Evolutionary conservation across 306 rosid species (phyloP), one percentile per base, ranked within the genome.

Genomic region (Arachis hypogaea): DNA sequence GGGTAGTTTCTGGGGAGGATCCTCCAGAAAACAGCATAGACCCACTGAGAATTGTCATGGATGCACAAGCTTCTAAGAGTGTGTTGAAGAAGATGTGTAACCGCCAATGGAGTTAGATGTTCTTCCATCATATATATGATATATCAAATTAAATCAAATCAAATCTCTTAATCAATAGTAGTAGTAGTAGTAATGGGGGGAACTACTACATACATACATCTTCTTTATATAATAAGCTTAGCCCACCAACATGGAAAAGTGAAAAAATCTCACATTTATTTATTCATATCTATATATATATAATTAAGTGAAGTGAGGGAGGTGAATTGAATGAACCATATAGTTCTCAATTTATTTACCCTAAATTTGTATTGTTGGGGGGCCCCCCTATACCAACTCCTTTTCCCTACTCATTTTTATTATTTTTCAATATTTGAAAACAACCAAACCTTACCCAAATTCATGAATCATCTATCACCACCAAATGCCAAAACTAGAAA

Each of bases 1-100:
- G 98, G 98, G 80, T 93, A 93, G 83, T 91, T 93, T 85, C 98
- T 86, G 7, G 98, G 98, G n/a, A 93, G 86, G 89, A 93, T 93
- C 82, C 98, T 91, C 98, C 98, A 93, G 73, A 93, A 93, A 67
- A 93, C 98, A 0, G 98, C 98, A 84, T 93, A 93, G 84, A 93
- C 89, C 98, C 98, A 93, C 55, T 89, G 96, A 65, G 97, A 91
- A 77, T 90, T 89, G 70, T 91, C 92, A 79, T 87, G 97, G 85
- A 78, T 79, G 85, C 98, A 91, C 59, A 93, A 80, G 84, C 98
- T 93, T 86, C 96, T 86, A 12, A 93, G 87, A 9, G 98, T 91
- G 89, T 93, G 97, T 84, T 93, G 98, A 83, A 93, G 98, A 71
- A 93, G 93, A 86, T 93, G 98, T 29, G 96, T 91, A 66, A 88